Evolutionary conservation across 1,284 basidiomycete species (phyloP).

Genomic region (Anthracocystis panici-leucophaei): DNA sequence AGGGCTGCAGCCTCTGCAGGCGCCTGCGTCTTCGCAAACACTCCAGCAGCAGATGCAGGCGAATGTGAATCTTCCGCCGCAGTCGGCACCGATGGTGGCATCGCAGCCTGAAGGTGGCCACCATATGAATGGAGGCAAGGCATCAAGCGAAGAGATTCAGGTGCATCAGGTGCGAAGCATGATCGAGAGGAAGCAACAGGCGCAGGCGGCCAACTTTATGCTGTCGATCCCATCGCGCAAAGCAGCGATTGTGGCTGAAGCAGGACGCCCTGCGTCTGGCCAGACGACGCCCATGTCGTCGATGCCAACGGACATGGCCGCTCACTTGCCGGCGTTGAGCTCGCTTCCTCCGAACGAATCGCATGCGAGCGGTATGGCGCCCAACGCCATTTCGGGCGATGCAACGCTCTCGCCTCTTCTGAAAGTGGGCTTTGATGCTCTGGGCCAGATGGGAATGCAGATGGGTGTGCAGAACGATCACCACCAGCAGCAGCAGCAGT

Average conservation of each 20-base stretch:
- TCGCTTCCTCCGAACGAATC: slow-evolving; percentile 38
- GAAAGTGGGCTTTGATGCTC: slow-evolving; percentile 32
- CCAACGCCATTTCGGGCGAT: slow-evolving; percentile 18
- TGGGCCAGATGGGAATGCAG: slow-evolving; percentile 30
- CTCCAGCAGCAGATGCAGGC: slow-evolving; percentile 47
- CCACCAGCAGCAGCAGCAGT: slow-evolving; percentile 7
- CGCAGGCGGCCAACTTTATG: slow-evolving; percentile 58
- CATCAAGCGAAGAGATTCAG: slow-evolving; percentile 41
- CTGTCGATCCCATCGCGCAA: slow-evolving; percentile 56
- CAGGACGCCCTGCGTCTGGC: slow-evolving; percentile 37
- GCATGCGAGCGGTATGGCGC: slow-evolving; percentile 31
- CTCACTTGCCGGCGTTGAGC: slow-evolving; percentile 47
- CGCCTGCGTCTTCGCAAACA: slow-evolving; percentile 32
- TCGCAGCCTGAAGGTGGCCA: slow-evolving; percentile 35
- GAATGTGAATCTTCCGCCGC: slow-evolving; percentile 20
- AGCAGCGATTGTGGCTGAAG: slow-evolving; percentile 38
- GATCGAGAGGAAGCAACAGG: slow-evolving; percentile 60
- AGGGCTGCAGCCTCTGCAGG: slow-evolving; percentile 30
- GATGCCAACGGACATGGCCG: slow-evolving; percentile 56
- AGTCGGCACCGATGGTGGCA: slow-evolving; percentile 38
- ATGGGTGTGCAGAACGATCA: slow-evolving; percentile 19
- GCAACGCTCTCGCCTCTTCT: slow-evolving; percentile 36
- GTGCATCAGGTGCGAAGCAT: slow-evolving; percentile 52
- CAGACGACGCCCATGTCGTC: slow-evolving; percentile 59
- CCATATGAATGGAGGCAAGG: slow-evolving; percentile 27